A percentile compares a stretch with the other conserved stretches of the same genome.
Evolutionary conservation across 1,284 basidiomycete species (phyloP).

Genomic region (Heterobasidion parviporum): DNA sequence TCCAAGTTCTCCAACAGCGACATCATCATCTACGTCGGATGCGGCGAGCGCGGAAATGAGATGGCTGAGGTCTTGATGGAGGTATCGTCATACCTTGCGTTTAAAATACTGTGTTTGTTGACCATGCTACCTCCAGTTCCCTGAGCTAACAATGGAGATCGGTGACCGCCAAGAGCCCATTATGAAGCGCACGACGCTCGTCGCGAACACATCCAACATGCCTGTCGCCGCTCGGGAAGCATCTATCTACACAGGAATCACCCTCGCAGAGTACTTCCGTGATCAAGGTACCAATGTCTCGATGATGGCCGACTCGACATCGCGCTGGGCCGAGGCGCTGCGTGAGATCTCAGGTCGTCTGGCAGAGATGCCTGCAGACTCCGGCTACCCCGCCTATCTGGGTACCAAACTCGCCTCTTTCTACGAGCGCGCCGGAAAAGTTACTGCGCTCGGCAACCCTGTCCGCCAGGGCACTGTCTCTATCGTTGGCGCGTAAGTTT

Average conservation of each 20-base stretch:
- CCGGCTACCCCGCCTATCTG: constrained; percentile 97
- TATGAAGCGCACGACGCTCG: constrained; percentile 99
- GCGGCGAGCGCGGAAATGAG: constrained; percentile 90
- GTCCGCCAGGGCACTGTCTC: constrained; percentile 89
- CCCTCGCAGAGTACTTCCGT: constrained; percentile 98
- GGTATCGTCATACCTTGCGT: constrained; percentile 28
- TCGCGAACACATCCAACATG: constrained; percentile 99
- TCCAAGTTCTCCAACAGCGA: constrained; percentile 99
- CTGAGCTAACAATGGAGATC: constrained; percentile 86
- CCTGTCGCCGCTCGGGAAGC: constrained; percentile 99
- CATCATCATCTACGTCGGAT: constrained; percentile 99
- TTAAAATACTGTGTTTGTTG: constrained; percentile 4
- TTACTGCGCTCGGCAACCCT: constrained; percentile 88
- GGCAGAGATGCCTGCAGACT: constrained; percentile 99
- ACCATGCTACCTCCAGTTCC: constrained; percentile 59
- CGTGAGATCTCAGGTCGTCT: constrained; percentile 99
- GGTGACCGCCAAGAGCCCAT: constrained; percentile 95
- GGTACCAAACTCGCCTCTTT: constrained; percentile 94
- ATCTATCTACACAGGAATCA: constrained; percentile 99
- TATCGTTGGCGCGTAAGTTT: constrained; percentile 93
- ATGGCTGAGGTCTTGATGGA: constrained; percentile 99
- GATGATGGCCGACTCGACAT: constrained; percentile 99
- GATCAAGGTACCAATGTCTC: constrained; percentile 97
- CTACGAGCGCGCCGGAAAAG: constrained; percentile 99
- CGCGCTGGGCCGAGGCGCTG: constrained; percentile 98